A percentile compares a stretch with the other conserved stretches of the same genome.
These are phyloP conservation scores for Corynespora cassiicola DNA, from an alignment of 2,329 filamentous ascomycete genomes.

Conservation along the genomic window DNA sequence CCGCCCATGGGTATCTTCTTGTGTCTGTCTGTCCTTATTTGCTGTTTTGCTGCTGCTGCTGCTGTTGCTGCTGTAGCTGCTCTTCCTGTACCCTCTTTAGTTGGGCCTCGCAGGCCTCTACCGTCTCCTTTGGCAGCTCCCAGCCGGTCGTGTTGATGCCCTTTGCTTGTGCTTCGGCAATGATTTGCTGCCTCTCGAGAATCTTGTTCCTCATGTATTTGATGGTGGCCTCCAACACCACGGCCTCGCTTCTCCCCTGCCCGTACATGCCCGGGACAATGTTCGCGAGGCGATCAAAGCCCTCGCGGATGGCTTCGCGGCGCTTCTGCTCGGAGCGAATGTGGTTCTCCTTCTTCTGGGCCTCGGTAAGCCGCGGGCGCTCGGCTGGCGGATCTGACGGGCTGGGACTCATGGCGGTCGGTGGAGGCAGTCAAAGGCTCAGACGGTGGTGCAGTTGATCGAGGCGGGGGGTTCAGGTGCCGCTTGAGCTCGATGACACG, in stretches of 20 bases:
- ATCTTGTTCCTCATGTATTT: conserved; percentile 52
- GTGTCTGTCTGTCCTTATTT: conserved; percentile 2
- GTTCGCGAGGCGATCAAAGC: conserved; percentile 80
- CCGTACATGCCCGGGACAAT: conserved; percentile 84
- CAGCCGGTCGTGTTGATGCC: conserved; percentile 41
- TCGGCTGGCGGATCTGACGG: conserved; percentile 47
- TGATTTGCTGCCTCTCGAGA: conserved; percentile 41
- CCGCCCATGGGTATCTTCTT: too few species aligned
- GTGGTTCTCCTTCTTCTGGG: conserved; percentile 77
- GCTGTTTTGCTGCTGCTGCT: neutral
- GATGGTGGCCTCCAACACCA: conserved; percentile 71
- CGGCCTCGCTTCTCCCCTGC: conserved; percentile 82
- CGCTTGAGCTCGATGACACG: too few species aligned
- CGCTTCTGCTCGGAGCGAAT: conserved; percentile 73
- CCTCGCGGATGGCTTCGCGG: conserved; percentile 77
- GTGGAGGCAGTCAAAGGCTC: too few species aligned
- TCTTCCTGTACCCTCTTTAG: conserved; percentile 31
- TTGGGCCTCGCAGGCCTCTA: conserved; percentile 34
- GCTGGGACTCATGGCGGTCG: conserved; percentile 19
- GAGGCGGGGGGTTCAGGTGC: too few species aligned
- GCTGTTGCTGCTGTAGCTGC: conserved; percentile 14
- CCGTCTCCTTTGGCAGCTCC: conserved; percentile 37
- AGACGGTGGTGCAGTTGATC: too few species aligned
- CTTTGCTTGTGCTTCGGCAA: conserved; percentile 42
- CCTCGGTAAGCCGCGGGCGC: conserved; percentile 70